A percentile compares a stretch with the other conserved stretches of the same genome.
phyloP scores from a whole-genome alignment of 306 rosid species.

The Notholithocarpus densiflorus region DNA sequence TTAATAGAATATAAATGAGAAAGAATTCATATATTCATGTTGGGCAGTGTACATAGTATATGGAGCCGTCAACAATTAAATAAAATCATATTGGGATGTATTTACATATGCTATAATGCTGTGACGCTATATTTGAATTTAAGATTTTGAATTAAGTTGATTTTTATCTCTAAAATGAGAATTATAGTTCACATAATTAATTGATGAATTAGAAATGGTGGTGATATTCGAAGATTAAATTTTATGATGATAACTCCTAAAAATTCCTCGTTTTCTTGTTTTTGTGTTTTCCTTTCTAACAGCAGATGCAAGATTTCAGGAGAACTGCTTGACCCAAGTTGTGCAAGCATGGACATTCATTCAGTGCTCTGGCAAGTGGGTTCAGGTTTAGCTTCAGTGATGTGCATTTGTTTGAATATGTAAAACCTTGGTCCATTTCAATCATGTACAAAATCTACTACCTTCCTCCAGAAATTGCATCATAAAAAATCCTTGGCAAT shows the following conservation, averaged over 20 bases:
- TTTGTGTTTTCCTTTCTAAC: not conserved
- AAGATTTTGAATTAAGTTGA: not conserved
- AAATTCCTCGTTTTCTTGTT: not conserved
- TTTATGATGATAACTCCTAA: not conserved
- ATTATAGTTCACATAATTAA: not conserved
- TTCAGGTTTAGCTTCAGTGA: not conserved
- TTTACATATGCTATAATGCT: constrained; percentile 7
- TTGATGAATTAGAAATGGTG: not conserved
- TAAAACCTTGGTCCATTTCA: not conserved
- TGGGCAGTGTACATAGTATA: constrained; percentile 7
- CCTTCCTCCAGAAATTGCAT: not conserved
- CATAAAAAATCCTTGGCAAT: not conserved
- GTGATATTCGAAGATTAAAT: not conserved
- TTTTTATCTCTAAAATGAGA: not conserved
- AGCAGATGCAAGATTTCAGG: not conserved
- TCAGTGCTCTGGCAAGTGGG: not conserved
- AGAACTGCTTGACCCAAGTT: not conserved
- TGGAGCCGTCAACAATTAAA: not conserved
- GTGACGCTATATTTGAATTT: not conserved
- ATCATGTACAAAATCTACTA: not conserved
- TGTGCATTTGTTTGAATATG: not conserved
- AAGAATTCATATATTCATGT: not conserved
- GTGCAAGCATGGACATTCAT: not conserved
- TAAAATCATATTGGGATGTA: constrained; percentile 10
- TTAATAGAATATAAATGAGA: not conserved